A percentile compares a stretch with the other conserved stretches of the same genome.
phyloP scores from a whole-genome alignment of 2,329 filamentous ascomycete species.

The Cladobotryum mycophilum region DNA sequence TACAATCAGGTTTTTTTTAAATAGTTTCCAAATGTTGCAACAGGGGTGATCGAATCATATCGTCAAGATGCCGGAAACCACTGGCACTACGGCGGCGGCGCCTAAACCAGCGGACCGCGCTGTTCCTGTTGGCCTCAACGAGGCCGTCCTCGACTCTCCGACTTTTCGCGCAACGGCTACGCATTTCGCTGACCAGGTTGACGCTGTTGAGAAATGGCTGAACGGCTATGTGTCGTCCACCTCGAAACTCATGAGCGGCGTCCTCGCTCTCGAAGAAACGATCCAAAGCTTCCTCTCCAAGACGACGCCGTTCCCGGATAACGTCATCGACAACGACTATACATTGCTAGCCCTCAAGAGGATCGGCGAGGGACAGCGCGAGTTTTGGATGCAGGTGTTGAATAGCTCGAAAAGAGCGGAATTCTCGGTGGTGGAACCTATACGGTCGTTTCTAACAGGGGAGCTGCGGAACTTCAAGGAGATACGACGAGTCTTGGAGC shows the following conservation, averaged over 20 bases:
- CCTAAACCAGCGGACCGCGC: constrained; percentile 28
- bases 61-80: constrained; percentile 10
- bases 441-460: constrained; percentile 67
- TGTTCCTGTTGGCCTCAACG: constrained; percentile 78
- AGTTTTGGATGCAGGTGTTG: constrained; percentile 78
- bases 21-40: background rate
- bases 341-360: constrained; percentile 79
- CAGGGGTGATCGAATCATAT: background rate
- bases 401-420: constrained; percentile 73
- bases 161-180: constrained; percentile 83
- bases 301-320: constrained; percentile 72
- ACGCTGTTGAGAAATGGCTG: constrained; percentile 88
- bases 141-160: constrained; percentile 93
- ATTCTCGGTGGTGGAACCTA: constrained; percentile 69
- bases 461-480: constrained; percentile 88
- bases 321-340: constrained; percentile 90
- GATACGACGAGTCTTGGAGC: constrained; percentile 66
- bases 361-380: constrained; percentile 76
- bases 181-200: constrained; percentile 88
- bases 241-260: constrained; percentile 51
- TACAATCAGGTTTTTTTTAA: no score
- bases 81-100: constrained; percentile 13
- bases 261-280: constrained; percentile 69
- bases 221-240: constrained; percentile 52
- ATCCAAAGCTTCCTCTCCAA: constrained; percentile 72